Conservation (phyloP, 176 grass and related monocot species). For the Aegilops tauschii region DNA sequence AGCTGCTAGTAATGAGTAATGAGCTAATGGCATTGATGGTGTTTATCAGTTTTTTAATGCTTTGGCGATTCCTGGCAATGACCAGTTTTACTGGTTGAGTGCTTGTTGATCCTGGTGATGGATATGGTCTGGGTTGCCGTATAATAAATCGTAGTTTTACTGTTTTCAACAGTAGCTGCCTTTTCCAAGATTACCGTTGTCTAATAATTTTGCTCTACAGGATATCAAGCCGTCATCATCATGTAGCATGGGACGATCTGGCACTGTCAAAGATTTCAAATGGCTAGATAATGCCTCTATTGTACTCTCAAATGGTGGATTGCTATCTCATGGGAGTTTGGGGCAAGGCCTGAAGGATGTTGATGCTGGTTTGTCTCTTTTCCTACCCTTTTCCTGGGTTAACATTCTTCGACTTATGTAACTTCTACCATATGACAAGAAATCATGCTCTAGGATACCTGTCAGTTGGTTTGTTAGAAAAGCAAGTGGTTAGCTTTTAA, state of each 20-base stretch:
- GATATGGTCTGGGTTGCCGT: too few relatives aligned
- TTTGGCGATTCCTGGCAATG: too few relatives aligned
- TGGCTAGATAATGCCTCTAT: constrained; percentile 73
- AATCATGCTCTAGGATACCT: constrained; percentile 11
- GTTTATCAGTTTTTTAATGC: background rate
- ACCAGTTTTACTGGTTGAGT: too few relatives aligned
- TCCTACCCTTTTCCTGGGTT: background rate
- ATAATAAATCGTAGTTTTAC: too few relatives aligned
- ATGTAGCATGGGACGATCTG: constrained; percentile 13
- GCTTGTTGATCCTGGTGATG: too few relatives aligned
- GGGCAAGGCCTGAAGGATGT: constrained; percentile 62
- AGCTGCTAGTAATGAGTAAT: background rate
- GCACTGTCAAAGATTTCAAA: constrained; percentile 67
- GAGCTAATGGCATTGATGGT: background rate
- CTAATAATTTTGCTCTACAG: too few relatives aligned
- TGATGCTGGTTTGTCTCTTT: constrained; percentile 60
- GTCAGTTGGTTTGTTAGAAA: background rate
- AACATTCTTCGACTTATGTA: background rate
- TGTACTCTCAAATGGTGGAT: constrained; percentile 54
- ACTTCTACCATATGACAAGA: background rate
- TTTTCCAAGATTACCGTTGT: too few relatives aligned
- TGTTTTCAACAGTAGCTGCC: too few relatives aligned
- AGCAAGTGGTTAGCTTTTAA: background rate
- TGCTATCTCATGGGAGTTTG: constrained; percentile 56
- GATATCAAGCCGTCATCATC: too few relatives aligned